Evolutionary conservation across 2,329 filamentous ascomycete species (phyloP).

Genomic region (Neurospora sp.): DNA sequence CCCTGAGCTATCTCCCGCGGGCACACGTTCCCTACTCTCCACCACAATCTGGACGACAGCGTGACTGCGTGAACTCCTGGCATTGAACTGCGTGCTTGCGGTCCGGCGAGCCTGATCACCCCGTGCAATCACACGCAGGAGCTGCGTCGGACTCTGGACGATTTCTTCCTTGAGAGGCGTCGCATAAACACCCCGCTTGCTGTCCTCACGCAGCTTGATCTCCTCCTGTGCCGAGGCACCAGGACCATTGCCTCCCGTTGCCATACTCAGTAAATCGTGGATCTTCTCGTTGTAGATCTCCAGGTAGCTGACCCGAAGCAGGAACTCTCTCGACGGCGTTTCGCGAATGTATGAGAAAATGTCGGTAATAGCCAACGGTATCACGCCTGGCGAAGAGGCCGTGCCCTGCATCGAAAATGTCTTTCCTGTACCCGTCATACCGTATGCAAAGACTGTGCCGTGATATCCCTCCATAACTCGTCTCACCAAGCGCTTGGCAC

Average conservation of each 20-base stretch:
- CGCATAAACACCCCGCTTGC: constrained; percentile 92
- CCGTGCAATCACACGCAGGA: constrained; percentile 86
- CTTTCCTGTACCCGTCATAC: constrained; percentile 98
- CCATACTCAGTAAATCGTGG: constrained; percentile 78
- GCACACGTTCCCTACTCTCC: constrained; percentile 81
- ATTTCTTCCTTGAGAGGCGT: constrained; percentile 96
- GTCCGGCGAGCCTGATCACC: constrained; percentile 86
- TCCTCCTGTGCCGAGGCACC: constrained; percentile 65
- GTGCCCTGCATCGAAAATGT: constrained; percentile 99
- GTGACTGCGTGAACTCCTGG: constrained; percentile 92
- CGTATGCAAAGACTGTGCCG: constrained; percentile 95
- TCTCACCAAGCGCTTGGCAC: constrained; percentile 85
- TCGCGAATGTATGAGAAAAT: constrained; percentile 99
- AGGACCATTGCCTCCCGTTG: constrained; percentile 42
- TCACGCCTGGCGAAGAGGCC: constrained; percentile 88
- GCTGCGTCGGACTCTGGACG: constrained; percentile 92
- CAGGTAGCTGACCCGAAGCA: constrained; percentile 91
- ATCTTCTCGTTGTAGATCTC: constrained; percentile 99
- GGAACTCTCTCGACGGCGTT: constrained; percentile 86
- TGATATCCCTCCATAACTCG: constrained; percentile 99
- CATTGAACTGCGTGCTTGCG: constrained; percentile 93
- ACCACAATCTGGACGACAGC: constrained; percentile 98
- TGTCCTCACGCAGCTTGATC: constrained; percentile 94
- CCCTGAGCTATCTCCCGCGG: constrained; percentile 34
- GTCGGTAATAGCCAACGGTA: constrained; percentile 92